Evolutionary conservation across 148 eudicot genomes (phyloP), one percentile per base, ranked within the genome.

Genomic region (Limonium bicolor): DNA sequence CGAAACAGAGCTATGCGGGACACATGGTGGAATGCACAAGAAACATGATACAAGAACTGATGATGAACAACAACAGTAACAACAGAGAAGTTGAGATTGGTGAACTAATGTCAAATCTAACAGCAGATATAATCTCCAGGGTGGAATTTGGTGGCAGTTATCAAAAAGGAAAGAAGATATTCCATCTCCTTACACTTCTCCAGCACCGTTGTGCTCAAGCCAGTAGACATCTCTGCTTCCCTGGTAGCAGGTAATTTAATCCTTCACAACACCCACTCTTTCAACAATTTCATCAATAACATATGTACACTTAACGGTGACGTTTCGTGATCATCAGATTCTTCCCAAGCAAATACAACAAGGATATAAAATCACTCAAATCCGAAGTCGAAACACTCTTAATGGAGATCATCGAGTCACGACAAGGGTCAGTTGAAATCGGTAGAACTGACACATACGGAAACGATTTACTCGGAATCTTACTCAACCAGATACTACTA

Each of bases 321-420:
- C 6, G 6, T 20, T 60, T 20, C 12, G 4, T 36, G 6, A 13
- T 36, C 12, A 2, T 41, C 53, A 86, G 95, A 50, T 81, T 77
- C 59, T 76, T 86, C 18, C 95, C 95, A 0, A 86, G 95, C 50
- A 81, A 81, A 53, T 86, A 86, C 30, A 86, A 86, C 55, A 64
- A 80, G 47, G 93, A 86, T 20, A 86, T 81, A 43, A 86, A 81
- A 41, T 38, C 72, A 10, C 20, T 86, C 25, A 86, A 81, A 54
- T 38, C 32, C 41, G 93, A 86, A 36, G 93, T 86, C 5, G 95
- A 86, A 51, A 61, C 62, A 26, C 21, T 80, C 14, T 24, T 86
- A 31, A 70, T 77, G 83, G 87, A 82, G 71, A 86, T 86, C 27
- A 82, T 86, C 27, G 74, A 70, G 48, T 65, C 79, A 51, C 58